Evolutionary conservation across 768 basidiomycete species (phyloP), one percentile per base, ranked within the genome.

Genomic region (Lentinus brumalis): DNA sequence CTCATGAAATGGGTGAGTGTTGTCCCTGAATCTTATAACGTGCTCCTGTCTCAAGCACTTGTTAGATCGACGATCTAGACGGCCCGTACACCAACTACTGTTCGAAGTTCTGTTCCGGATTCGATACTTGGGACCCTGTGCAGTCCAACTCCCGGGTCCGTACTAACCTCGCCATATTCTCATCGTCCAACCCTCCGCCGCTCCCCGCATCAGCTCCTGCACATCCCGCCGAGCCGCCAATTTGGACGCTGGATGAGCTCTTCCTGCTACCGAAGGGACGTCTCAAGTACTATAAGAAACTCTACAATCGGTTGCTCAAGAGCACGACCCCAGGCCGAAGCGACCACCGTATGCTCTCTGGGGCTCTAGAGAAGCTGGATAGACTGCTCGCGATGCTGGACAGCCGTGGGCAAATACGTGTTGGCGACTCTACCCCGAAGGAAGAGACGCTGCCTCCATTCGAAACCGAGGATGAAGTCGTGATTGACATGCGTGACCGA

Each of bases 1-100:
- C 80, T 99, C 56, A 97, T 98, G 91, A 87, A 91, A 77, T 98
- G 96, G 97, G 96, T 96, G 66, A 62, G 91, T 77, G 39, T 29
- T 55, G 49, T 29, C 61, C 31, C 5, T 26, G 6, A 49, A 10
- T 47, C 41, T 32, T 26, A 26, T 26, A 9, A 8, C n/a, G 18
- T 16, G 32, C 44, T 18, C 57, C 66, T 54, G 50, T 39, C 50
- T 61, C 14, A 61, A 12, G 3, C 2, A 11, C 53, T 44, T 51
- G 38, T 35, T 73, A 98, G 96, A 94, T 98, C 65, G 91, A 94
- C 64, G 96, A 99, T 69, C 78, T 99, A 35, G 89, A 92, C 56
- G 81, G 79, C 10, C 92, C 97, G 3, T 99, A 99, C 73, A 86
- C 85, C 53, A 83, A 80, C 44, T 99, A 96, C 74, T 85, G 86